Base-by-base conservation (phyloP, 371 early-diverging fungal species). In the Saksenaea oblongispora region DNA sequence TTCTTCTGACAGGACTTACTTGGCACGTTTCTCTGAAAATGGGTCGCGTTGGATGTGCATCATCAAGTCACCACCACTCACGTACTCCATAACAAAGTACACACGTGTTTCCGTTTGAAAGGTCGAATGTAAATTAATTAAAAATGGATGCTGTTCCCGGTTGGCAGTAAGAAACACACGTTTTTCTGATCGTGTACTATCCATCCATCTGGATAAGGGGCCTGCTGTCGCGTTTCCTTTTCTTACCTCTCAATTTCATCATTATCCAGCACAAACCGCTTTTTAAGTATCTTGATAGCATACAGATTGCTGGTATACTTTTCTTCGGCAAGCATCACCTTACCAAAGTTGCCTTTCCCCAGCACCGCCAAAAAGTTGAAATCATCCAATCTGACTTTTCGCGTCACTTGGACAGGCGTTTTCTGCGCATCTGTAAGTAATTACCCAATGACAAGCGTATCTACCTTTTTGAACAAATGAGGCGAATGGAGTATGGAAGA, bases 21-120 rank as follows among this genome's bases (percentile, higher is more conserved):
- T 94, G 58, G 97, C 94, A 58, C 93, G 87, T 42, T 89, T 76
- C 76, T 95, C 94, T 34, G 91, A 85, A 71, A 95, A 95, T 71
- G 90, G 87, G 57, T 90, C 87, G 57, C 91, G 86, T 73, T 91
- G 95, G 55, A 95, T 97, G 70, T 95, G 96, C 84, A 92, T 92
- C 96, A 99, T 97, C 72, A 99, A 80, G 79, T 99, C 99, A 60
- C 99, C 99, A 63, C 99, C 99, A 24, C 87, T 84, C 7, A 99
- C 91, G 81, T 97, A 99, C 70, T 99, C 99, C 97, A 99, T 97
- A 24, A 98, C 97, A 76, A 99, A 95, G 80, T 93, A 98, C 34
- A 99, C 83, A 57, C 97, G 87, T 39, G 90, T 90, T 41, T 94
- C 90, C 0, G 95, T 92, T 75, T 98, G 97, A 84, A 98, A 98